phyloP scores from a whole-genome alignment of 1,284 basidiomycete genomes.

The Naganishia sp. region DNA sequence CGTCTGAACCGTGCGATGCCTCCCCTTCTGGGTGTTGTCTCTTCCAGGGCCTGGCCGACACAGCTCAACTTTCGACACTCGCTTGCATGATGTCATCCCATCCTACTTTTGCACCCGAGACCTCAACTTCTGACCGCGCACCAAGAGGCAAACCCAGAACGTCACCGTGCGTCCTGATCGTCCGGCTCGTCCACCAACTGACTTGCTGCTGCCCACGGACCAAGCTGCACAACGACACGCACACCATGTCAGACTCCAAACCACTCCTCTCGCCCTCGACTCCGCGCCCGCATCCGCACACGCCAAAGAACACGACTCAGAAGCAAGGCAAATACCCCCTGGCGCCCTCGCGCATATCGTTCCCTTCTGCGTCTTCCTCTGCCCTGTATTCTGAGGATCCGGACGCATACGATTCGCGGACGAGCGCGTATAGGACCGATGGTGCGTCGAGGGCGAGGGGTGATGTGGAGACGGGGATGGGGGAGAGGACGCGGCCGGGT shows the following conservation, averaged over 20 bases:
- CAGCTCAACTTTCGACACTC: not conserved
- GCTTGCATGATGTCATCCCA: constrained; percentile 4
- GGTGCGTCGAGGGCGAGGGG: not conserved
- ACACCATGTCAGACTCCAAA: constrained; percentile 12
- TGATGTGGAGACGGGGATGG: constrained; percentile 9
- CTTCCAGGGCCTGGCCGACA: not conserved
- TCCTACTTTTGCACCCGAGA: constrained; percentile 2
- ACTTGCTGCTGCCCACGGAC: no score
- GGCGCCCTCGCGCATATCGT: not conserved
- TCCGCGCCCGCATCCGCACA: not conserved
- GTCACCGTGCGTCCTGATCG: not conserved
- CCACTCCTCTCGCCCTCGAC: constrained; percentile 1
- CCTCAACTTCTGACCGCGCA: not conserved
- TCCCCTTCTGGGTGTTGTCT: not conserved
- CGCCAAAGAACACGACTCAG: not conserved
- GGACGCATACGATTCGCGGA: constrained; percentile 11
- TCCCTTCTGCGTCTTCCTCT: constrained; percentile 12
- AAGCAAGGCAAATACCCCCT: constrained; percentile 24
- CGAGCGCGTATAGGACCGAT: constrained; percentile 8
- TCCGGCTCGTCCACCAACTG: no score
- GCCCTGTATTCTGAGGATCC: constrained; percentile 20
- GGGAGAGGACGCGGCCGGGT: constrained; percentile 28
- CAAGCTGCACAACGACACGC: no score
- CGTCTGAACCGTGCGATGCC: no score
- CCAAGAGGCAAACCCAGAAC: not conserved